Conservation (phyloP, 129 eudicot genomes). For the Flaveria sonorensis region DNA sequence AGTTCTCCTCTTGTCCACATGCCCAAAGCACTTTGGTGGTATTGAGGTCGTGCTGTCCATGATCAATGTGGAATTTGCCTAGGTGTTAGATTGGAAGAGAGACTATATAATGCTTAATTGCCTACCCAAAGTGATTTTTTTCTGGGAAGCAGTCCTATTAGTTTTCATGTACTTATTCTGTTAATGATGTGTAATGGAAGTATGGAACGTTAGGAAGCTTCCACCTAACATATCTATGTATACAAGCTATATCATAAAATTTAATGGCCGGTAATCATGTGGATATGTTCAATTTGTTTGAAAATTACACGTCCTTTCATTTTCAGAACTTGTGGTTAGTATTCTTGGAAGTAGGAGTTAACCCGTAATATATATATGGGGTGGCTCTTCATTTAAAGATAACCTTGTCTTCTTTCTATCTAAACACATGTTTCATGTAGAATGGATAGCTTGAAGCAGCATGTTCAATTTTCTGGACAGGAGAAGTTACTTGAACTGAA, state of each 20-base stretch:
- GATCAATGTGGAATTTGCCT: not conserved
- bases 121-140: not conserved
- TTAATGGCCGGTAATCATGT: not conserved
- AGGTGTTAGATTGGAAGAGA: not conserved
- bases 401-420: not conserved
- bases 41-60: not conserved
- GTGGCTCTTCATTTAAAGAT: not conserved
- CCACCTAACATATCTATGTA: not conserved
- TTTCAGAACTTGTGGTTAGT: not conserved
- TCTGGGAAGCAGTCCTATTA: not conserved
- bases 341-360: not conserved
- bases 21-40: not conserved
- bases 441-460: conserved; percentile 72
- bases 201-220: not conserved
- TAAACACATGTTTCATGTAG: conserved; percentile 37
- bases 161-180: not conserved
- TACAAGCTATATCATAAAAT: not conserved
- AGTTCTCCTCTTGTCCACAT: not conserved
- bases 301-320: not conserved
- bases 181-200: not conserved
- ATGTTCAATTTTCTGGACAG: conserved; percentile 70
- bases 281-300: not conserved
- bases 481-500: conserved; percentile 69
- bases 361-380: not conserved
- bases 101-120: not conserved